A percentile compares a stretch with the other conserved stretches of the same genome.
Conservation (phyloP, 257 asterid species). For the Plantago elongata region DNA sequence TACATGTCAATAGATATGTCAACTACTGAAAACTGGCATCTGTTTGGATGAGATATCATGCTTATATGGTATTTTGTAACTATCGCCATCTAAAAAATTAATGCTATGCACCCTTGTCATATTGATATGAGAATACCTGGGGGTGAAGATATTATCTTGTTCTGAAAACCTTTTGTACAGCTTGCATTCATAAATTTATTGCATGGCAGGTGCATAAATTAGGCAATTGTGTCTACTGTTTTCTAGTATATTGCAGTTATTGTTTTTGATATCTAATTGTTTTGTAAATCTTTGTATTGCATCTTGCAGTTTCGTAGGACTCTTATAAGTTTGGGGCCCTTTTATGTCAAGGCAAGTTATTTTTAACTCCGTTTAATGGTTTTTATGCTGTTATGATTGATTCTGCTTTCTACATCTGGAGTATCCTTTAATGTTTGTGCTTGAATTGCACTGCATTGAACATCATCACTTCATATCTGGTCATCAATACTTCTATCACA, state of each 20-base stretch:
- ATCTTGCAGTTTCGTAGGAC: slow-evolving; percentile 89
- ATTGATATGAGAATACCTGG: background rate
- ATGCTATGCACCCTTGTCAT: slow-evolving; percentile 10
- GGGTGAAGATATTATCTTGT: background rate
- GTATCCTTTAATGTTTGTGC: background rate
- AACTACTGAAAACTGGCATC: background rate
- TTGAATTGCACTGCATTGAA: too few species aligned
- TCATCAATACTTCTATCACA: too few species aligned
- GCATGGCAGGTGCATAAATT: background rate
- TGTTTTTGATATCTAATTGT: slow-evolving; percentile 16
- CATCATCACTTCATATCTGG: too few species aligned
- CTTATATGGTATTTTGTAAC: background rate
- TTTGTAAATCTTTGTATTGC: slow-evolving; percentile 20
- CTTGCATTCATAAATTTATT: background rate
- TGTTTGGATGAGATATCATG: background rate
- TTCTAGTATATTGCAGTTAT: slow-evolving; percentile 1
- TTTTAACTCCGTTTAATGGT: slow-evolving; percentile 11
- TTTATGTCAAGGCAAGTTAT: slow-evolving; percentile 85
- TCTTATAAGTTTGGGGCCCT: slow-evolving; percentile 90
- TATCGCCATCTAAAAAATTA: background rate
- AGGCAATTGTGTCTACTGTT: background rate
- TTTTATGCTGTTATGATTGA: slow-evolving; percentile 11
- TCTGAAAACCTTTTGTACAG: slow-evolving; percentile 6
- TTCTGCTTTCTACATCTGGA: background rate
- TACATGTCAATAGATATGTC: background rate